Conservation (phyloP, 1,284 basidiomycete genomes). For the Jaminaea rosea region DNA sequence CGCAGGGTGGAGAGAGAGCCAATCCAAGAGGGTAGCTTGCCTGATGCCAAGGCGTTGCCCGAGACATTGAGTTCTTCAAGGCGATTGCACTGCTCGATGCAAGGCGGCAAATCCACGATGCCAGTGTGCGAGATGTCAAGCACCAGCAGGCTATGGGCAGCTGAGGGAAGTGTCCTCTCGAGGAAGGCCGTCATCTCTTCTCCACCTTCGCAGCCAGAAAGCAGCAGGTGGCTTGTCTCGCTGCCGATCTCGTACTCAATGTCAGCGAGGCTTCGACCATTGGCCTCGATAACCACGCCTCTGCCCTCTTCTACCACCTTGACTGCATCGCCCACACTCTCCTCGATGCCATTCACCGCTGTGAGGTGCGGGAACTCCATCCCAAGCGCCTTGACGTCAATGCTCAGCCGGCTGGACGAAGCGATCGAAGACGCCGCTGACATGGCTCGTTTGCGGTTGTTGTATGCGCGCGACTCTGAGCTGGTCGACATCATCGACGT, state of each 20-base stretch:
- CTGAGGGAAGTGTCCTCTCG: constrained; percentile 15
- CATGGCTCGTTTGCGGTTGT: too few relatives aligned
- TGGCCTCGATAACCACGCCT: background rate
- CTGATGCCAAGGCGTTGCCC: constrained; percentile 62
- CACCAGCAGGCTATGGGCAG: constrained; percentile 24
- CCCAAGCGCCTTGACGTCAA: background rate
- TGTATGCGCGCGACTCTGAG: too few relatives aligned
- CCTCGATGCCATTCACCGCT: too few relatives aligned
- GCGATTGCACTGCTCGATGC: constrained; percentile 63
- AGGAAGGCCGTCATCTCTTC: constrained; percentile 11
- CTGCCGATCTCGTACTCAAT: background rate
- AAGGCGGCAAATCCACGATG: constrained; percentile 68
- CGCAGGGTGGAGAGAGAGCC: constrained; percentile 66
- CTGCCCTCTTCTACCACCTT: background rate
- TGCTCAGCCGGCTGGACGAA: background rate
- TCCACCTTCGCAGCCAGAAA: constrained; percentile 11
- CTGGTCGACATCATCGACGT: too few relatives aligned
- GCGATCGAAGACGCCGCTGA: too few relatives aligned
- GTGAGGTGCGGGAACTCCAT: background rate
- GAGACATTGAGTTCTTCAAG: constrained; percentile 92
- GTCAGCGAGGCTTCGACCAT: background rate
- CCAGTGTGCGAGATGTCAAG: constrained; percentile 58
- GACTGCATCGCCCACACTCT: background rate
- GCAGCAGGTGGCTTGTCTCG: constrained; percentile 18
- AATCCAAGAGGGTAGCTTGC: constrained; percentile 72